These are phyloP conservation scores for Boletus subcaerulescens DNA, from an alignment of 768 basidiomycete species.

Conservation along the genomic window DNA sequence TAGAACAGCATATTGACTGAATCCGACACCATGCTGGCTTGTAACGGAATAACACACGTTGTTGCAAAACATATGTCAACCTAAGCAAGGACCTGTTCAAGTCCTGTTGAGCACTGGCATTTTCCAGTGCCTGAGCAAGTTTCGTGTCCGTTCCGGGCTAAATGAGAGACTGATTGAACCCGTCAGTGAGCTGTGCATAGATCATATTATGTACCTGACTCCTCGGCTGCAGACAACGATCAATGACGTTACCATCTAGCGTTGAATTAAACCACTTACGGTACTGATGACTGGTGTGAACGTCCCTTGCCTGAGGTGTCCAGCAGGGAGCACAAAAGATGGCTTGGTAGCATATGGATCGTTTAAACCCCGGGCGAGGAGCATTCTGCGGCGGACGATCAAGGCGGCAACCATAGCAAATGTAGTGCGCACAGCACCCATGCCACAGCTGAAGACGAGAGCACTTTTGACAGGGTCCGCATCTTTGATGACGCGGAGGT, in stretches of 20 bases:
- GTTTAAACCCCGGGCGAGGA: conserved; percentile 55
- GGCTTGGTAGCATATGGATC: conserved; percentile 71
- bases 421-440: conserved; percentile 94
- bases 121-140: conserved; percentile 64
- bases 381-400: conserved; percentile 76
- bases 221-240: conserved; percentile 18
- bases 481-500: conserved; percentile 73
- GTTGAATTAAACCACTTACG: conserved; percentile 33
- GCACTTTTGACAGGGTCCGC: conserved; percentile 80
- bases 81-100: conserved; percentile 68
- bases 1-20: conserved; percentile 27
- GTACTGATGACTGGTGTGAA: conserved; percentile 44
- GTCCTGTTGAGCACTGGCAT: conserved; percentile 79
- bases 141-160: conserved; percentile 51
- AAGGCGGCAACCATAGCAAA: conserved; percentile 97
- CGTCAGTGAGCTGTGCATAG: not conserved
- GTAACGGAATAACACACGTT: conserved; percentile 44
- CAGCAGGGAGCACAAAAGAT: conserved; percentile 11
- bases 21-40: not conserved
- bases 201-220: conserved; percentile 25
- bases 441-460: conserved; percentile 93
- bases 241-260: not conserved
- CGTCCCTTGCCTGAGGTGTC: conserved; percentile 13
- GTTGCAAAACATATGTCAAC: conserved; percentile 80
- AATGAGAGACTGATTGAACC: conserved; percentile 9